These are phyloP conservation scores for Scheffersomyces parashehatae DNA, from an alignment of 1,139 yeast species.

Conservation along the genomic window DNA sequence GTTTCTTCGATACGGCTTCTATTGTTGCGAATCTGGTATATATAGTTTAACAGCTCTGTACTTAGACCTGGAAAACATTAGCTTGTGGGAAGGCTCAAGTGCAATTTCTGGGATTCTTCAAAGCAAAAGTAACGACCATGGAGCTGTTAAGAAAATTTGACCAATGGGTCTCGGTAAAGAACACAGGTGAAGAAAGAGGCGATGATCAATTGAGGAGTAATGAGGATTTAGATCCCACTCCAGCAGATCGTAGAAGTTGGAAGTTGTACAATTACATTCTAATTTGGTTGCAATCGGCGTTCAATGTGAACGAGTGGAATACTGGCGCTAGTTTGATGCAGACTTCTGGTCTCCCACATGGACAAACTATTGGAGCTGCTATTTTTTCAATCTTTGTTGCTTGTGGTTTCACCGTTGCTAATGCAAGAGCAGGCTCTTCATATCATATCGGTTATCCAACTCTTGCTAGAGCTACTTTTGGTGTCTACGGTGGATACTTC, in stretches of 20 bases:
- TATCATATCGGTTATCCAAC: constrained; percentile 37
- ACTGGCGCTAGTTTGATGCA: constrained; percentile 1
- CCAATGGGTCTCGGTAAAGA: not conserved
- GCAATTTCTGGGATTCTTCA: no score
- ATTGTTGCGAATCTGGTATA: no score
- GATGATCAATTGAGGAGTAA: constrained; percentile 1
- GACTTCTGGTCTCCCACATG: not conserved
- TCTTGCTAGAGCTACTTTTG: constrained; percentile 32
- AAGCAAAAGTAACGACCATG: not conserved
- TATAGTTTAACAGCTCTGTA: no score
- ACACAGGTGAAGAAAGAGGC: not conserved
- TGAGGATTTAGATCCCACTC: constrained; percentile 12
- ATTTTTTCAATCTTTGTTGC: not conserved
- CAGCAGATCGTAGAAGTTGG: constrained; percentile 11
- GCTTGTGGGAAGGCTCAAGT: no score
- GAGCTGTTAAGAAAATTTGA: not conserved
- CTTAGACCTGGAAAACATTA: no score
- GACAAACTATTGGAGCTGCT: not conserved
- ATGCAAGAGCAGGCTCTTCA: constrained; percentile 1
- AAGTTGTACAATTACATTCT: not conserved
- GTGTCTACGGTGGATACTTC: constrained; percentile 28
- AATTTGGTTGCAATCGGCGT: not conserved
- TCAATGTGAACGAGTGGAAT: not conserved
- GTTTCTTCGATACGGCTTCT: no score
- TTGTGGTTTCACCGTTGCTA: not conserved